Evolutionary conservation across 768 basidiomycete genomes (phyloP), one percentile per base, ranked within the genome.

Genomic region (Pisolithus marmoratus): DNA sequence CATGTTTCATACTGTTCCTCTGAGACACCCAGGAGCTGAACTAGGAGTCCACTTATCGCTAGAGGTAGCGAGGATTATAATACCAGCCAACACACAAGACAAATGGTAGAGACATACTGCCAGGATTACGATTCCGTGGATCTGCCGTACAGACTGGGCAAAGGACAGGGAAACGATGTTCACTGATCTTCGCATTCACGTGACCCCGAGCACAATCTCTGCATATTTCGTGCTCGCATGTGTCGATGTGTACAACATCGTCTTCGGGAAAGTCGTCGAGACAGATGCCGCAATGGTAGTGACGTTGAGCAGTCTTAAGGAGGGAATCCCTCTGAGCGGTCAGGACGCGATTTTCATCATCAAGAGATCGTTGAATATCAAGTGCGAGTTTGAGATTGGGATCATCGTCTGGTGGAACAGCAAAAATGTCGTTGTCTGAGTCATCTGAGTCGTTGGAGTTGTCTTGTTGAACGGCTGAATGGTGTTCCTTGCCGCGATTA

Each of bases 251-350:
- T n/a, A 76, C 69, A 2, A 73, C 71, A 34, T 68, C 63, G 43
- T 78, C 75, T 41, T 73, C 70, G 0, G 74, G 69, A 44, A 69
- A 67, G 22, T 70, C 60, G 8, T 86, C 84, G 45, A 78, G 62
- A 62, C 84, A 87, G 38, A 85, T 62, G 8, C 72, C 72, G 54
- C 84, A 87, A 37, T 74, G 66, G 55, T 81, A 82, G 23, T 55
- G 65, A 9, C 59, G 65, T 47, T 74, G 77, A 3, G 58, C 60
- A 4, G 52, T 50, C 11, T 43, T 60, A 23, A 59, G 47, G 4
- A 78, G 69, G 1, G 60, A 58, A 4, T 55, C 47, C 22, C 58
- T 57, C 53, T 81, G 72, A 3, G 48, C 55, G 5, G 61, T 48
- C 26, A 80, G 64, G 2, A 54, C 53, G 0, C 54, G 45, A 48